Conservation (phyloP, 1,284 basidiomycete genomes). For the Rhodotorula sp. region DNA sequence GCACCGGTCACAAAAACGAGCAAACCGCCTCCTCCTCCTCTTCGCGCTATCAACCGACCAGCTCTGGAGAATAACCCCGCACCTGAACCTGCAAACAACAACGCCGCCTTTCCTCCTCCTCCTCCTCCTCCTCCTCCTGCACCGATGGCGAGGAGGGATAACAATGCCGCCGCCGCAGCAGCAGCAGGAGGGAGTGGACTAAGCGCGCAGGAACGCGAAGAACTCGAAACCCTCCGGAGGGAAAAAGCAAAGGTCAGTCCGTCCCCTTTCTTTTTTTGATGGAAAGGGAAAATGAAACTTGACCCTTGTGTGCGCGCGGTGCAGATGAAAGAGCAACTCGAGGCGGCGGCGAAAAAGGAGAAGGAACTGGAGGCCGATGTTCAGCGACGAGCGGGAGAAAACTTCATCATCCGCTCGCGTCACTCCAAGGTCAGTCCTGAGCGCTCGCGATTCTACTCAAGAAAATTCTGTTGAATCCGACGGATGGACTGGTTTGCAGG, state of each 20-base stretch:
- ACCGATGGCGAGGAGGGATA: not conserved
- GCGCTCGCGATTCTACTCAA: too few relatives aligned
- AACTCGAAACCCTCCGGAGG: conserved; percentile 23
- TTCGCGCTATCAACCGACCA: too few relatives aligned
- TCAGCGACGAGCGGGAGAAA: conserved; percentile 17
- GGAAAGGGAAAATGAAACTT: not conserved
- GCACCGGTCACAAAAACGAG: not conserved
- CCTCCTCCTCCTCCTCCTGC: too few relatives aligned
- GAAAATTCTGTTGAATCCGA: too few relatives aligned
- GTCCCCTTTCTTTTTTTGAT: not conserved
- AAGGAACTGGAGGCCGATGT: not conserved
- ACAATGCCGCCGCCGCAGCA: not conserved
- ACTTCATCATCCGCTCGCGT: conserved; percentile 12
- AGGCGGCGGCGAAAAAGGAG: not conserved
- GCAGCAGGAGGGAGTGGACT: not conserved
- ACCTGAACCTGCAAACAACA: too few relatives aligned
- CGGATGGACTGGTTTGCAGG: not conserved
- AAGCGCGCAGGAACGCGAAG: conserved; percentile 10
- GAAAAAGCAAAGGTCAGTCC: conserved; percentile 21
- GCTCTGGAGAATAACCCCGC: too few relatives aligned
- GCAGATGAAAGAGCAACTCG: conserved; percentile 6
- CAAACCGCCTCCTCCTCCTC: not conserved
- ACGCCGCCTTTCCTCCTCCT: too few relatives aligned
- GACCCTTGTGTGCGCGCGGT: not conserved
- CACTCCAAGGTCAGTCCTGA: conserved; percentile 11